Conservation (phyloP, 2,329 filamentous ascomycete species). For the Metarhizium sp. region DNA sequence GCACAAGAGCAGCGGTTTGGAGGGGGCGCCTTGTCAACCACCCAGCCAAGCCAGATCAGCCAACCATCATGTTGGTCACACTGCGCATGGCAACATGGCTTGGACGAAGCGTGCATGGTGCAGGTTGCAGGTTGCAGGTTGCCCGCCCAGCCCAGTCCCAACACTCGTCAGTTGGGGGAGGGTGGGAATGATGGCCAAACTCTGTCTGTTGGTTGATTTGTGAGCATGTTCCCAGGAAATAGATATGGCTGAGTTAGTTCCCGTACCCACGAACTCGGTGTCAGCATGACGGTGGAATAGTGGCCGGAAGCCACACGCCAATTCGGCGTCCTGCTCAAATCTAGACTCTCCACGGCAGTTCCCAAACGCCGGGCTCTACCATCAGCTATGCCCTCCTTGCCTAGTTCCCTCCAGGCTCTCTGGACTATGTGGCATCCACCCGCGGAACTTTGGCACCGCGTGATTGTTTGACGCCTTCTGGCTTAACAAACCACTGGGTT, state of each 20-base stretch:
- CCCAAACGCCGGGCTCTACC: background rate
- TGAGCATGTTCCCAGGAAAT: background rate
- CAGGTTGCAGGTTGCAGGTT: background rate
- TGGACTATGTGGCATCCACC: background rate
- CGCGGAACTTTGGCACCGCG: background rate
- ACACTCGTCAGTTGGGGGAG: background rate
- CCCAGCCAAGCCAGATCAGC: background rate
- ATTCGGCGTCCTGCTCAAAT: background rate
- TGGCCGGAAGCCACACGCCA: background rate
- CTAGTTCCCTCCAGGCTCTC: background rate
- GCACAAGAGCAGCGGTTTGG: background rate
- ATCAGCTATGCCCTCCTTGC: background rate
- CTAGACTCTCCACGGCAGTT: background rate
- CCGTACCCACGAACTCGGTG: background rate
- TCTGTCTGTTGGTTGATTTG: background rate
- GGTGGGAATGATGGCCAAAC: background rate
- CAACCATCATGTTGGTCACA: background rate
- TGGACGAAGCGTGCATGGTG: background rate
- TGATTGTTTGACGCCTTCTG: background rate
- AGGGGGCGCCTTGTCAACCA: background rate
- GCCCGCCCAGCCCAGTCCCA: background rate
- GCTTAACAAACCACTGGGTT: background rate
- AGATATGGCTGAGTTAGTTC: background rate
- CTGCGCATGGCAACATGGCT: background rate
- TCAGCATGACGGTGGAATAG: background rate